These are phyloP conservation scores for Suhomyces prunicola DNA, from an alignment of 805 yeast genomes.

Conservation along the genomic window DNA sequence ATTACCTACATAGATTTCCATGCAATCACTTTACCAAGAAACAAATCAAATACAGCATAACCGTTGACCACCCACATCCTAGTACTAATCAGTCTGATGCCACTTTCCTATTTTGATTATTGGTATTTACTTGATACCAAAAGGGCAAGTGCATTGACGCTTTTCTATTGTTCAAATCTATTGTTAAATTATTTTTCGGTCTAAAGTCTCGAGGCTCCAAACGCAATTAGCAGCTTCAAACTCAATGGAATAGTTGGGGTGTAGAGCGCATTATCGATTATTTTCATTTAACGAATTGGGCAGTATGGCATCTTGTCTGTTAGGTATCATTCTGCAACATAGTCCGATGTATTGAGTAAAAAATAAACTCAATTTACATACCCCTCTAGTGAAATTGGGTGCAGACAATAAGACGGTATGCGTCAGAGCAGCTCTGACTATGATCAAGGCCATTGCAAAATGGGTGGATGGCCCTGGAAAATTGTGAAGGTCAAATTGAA, in stretches of 20 bases:
- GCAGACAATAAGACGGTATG: not conserved
- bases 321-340: not conserved
- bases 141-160: not conserved
- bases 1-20: not conserved
- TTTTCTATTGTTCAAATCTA: not conserved
- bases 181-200: not conserved
- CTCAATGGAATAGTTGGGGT: not conserved
- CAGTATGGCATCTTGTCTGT: not conserved
- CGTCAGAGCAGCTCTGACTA: not conserved
- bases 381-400: conserved; percentile 1
- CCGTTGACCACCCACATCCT: not conserved
- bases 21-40: not conserved
- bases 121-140: conserved; percentile 1
- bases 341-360: not conserved
- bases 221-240: conserved; percentile 1
- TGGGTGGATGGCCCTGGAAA: not conserved
- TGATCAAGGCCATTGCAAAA: not conserved
- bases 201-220: not conserved
- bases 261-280: not conserved
- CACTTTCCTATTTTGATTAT: not conserved
- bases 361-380: not conserved
- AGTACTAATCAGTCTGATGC: not conserved
- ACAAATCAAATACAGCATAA: not conserved
- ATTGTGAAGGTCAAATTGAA: not conserved
- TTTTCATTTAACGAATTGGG: conserved; percentile 5